Conservation (phyloP, 495 filamentous ascomycete species). For the Penicillium argentinense region DNA sequence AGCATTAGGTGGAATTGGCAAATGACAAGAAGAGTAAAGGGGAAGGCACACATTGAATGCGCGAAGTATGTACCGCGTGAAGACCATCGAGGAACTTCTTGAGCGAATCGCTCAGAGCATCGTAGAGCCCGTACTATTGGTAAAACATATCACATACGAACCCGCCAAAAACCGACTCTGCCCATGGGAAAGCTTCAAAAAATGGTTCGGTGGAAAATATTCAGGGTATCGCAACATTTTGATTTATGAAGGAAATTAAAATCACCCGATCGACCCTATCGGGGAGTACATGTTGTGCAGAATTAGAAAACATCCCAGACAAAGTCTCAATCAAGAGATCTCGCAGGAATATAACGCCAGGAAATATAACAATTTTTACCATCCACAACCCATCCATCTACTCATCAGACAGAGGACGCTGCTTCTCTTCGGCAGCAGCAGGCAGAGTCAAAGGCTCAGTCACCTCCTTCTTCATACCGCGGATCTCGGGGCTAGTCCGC, state of each 20-base stretch:
- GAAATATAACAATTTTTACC: background rate
- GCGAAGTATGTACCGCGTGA: conserved; percentile 51
- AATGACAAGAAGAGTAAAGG: conserved; percentile 6
- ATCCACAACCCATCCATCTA: conserved; percentile 1
- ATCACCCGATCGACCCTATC: no score
- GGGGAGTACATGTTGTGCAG: no score
- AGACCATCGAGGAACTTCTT: conserved; percentile 48
- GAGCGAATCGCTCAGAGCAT: conserved; percentile 46
- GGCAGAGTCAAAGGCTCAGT: conserved; percentile 14
- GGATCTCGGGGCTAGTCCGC: conserved; percentile 46
- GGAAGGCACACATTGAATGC: conserved; percentile 38
- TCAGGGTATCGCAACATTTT: no score
- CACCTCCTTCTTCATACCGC: conserved; percentile 32
- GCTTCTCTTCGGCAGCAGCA: conserved; percentile 13
- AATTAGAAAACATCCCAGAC: no score
- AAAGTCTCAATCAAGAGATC: no score
- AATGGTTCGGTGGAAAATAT: no score
- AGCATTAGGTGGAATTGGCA: no score
- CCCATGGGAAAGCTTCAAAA: no score
- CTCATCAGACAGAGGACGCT: conserved; percentile 16
- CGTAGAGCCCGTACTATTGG: conserved; percentile 54
- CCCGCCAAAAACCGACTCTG: no score
- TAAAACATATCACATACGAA: no score
- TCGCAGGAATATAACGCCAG: no score
- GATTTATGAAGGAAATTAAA: no score